Evolutionary conservation across 441 rosid species (phyloP), one percentile per base, ranked within the genome.

Genomic region (Brassica balearica): DNA sequence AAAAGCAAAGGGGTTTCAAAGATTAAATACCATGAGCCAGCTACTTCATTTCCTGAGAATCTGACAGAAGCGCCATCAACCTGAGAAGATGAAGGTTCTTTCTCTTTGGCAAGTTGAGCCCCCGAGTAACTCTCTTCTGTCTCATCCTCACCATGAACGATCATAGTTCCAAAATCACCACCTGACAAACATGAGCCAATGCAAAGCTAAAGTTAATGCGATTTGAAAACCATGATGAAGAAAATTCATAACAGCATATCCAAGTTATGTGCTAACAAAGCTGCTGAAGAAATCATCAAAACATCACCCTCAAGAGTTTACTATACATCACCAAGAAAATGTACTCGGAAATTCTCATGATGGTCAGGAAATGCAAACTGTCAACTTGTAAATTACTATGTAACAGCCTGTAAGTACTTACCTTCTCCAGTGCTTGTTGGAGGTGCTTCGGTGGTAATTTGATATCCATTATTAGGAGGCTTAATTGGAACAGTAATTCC

Each of bases 161-260:
- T 85, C 74, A 92, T 84, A 58, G 98, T 96, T 72, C 97, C 97
- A 82, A 91, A 96, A 56, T 91, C 97, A 76, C 92, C 95, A 88
- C 86, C 74, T 78, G 69, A 77, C 55, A 41, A 41, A 72, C 19
- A 77, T 51, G 79, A 75, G 27, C 73, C 67, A 41, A 12, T 58
- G 73, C 48, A 68, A 76, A 71, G 51, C 69, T 65, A 3, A 48
- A 59, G 51, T 61, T 53, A 19, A 60, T 68, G 67, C 55, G 9
- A 19, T 74, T 66, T 12, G 9, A 64, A 61, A 48, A 71, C 69
- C 22, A 22, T 20, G 62, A 53, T 59, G 38, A 34, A 60, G 66
- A 66, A 34, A 48, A 38, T 65, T 59, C 60, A 48, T 8, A 64
- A 41, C 46, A 74, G 55, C 61, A 8, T n/a, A 38, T 69, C 62